Evolutionary conservation across 805 yeast genomes (phyloP).

Genomic region (Pichia scutulata): DNA sequence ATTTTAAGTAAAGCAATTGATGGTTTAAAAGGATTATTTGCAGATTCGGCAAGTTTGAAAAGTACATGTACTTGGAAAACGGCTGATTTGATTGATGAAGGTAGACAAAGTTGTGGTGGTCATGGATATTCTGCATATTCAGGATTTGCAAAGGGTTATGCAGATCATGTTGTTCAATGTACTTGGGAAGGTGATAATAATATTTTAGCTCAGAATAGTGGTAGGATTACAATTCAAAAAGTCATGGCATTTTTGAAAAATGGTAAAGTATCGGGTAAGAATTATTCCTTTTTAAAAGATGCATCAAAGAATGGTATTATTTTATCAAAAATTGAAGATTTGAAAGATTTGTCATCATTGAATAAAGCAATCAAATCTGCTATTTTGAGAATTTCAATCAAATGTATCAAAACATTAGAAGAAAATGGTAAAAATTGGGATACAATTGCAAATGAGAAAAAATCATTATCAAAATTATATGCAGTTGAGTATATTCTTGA

Average conservation of each 20-base stretch:
- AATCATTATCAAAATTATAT: conserved; percentile 41
- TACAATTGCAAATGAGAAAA: conserved; percentile 38
- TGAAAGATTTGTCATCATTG: conserved; percentile 26
- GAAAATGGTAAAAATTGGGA: conserved; percentile 37
- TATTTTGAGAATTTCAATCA: conserved; percentile 33
- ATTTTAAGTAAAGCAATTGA: conserved; percentile 41
- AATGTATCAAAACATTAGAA: conserved; percentile 27
- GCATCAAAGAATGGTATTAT: conserved; percentile 27
- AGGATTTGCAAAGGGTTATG: conserved; percentile 81
- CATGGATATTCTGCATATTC: conserved; percentile 93
- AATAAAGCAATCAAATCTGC: conserved; percentile 34
- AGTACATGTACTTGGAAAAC: conserved; percentile 87
- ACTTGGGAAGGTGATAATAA: conserved; percentile 98
- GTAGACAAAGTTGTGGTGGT: conserved; percentile 93
- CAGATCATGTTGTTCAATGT: conserved; percentile 96
- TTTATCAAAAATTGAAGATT: conserved; percentile 20
- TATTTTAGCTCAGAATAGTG: conserved; percentile 75
- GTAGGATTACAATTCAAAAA: conserved; percentile 62
- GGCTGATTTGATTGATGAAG: conserved; percentile 73
- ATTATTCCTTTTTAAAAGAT: conserved; percentile 32
- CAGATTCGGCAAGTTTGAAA: conserved; percentile 80
- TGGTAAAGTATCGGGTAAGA: conserved; percentile 30
- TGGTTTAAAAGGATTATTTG: conserved; percentile 69
- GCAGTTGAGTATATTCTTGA: conserved; percentile 42
- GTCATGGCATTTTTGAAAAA: conserved; percentile 30